A percentile compares a stretch with the other conserved stretches of the same genome.
phyloP scores from a whole-genome alignment of 2,329 filamentous ascomycete species.

The Juglanconis sp. region DNA sequence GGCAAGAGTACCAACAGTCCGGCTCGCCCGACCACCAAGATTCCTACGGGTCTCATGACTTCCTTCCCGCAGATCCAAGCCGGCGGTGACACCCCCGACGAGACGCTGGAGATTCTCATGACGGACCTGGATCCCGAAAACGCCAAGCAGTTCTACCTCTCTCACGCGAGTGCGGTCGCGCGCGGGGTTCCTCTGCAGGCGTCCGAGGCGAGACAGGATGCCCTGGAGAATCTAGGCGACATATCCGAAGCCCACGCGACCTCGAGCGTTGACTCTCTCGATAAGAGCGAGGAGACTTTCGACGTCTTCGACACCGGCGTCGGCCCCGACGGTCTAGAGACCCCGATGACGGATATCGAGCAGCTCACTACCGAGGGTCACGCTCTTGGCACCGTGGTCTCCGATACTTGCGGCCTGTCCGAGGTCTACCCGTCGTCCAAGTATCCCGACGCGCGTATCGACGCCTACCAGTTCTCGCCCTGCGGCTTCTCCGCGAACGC shows the following conservation, averaged over 20 bases:
- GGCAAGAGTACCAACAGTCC: constrained; percentile 36
- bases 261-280: constrained; percentile 13
- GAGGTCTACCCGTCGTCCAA: constrained; percentile 82
- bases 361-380: constrained; percentile 90
- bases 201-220: constrained; percentile 58
- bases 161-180: constrained; percentile 82
- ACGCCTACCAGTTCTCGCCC: constrained; percentile 93
- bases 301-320: constrained; percentile 73
- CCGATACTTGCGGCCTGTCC: constrained; percentile 82
- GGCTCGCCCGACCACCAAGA: constrained; percentile 49
- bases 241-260: constrained; percentile 39
- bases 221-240: constrained; percentile 57
- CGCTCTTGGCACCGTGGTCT: constrained; percentile 86
- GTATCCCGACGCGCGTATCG: constrained; percentile 90
- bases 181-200: constrained; percentile 71
- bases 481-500: constrained; percentile 98
- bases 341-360: constrained; percentile 61
- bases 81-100: constrained; percentile 57
- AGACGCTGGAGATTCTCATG: constrained; percentile 74
- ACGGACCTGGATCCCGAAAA: constrained; percentile 67
- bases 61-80: constrained; percentile 26
- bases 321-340: constrained; percentile 50
- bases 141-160: constrained; percentile 68
- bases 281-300: constrained; percentile 54
- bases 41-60: constrained; percentile 45